Base-by-base conservation (phyloP, 2,329 filamentous ascomycete species). In the Corynespora cassiicola region DNA sequence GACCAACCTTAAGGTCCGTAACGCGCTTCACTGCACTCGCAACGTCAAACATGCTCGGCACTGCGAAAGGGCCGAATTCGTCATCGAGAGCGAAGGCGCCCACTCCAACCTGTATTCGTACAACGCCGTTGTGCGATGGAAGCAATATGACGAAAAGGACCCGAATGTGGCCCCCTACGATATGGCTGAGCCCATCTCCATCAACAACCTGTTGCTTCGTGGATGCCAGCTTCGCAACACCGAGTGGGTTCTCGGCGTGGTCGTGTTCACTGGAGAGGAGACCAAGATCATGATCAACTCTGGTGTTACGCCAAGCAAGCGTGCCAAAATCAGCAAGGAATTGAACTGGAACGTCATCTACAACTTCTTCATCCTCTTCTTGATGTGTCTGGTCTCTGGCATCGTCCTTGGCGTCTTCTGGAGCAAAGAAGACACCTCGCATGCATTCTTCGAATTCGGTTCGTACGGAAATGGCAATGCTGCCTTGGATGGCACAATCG, bases 261-360 rank as follows among this genome's bases (percentile, higher is more conserved):
- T 97, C 32, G 77, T 95, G 12, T 99, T 95, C 71, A 97, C 94
- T 10, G 94, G 94, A 21, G 85, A 91, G 61, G 92, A 99, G 66
- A 96, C 92, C 21, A 99, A 97, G 74, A 97, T 96, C 66, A 99
- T 99, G 94, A 87, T 96, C 75, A 99, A 99, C 65, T 88, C 94
- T 18, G 94, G 94, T 44, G 86, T 92, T 47, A 99, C 94, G 2
- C 94, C 95, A 9, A 95, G 84, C 66, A 99, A 99, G 75, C 87
- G 92, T 47, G 84, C 94, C 23, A 85, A 89, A 53, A 91, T 99
- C 57, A 89, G 91, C 36, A 86, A 90, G 48, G 91, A 96, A 66
- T 80, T 99, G 54, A 99, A 99, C 74, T 95, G 90, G 81, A 96
- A 96, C 68, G 91, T 99, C 67, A 80, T 97, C 45, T 95, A 91